Base-by-base conservation (phyloP, 177 flowering plant species). In the Viscum album region DNA sequence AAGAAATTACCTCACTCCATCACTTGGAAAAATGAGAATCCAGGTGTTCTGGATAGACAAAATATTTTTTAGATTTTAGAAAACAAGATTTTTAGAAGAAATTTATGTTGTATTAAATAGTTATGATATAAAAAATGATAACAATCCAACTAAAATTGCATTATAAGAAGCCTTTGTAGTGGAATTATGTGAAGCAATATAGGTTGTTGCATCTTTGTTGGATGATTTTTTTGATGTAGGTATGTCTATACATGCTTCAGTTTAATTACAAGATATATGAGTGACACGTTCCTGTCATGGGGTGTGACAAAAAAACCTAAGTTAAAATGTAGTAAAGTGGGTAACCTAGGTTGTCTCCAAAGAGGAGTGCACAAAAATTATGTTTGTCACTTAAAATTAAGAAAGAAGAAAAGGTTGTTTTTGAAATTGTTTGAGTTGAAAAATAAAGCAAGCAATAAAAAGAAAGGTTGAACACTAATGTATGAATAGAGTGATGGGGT, bases 131-230 rank as follows among this genome's bases (percentile, higher is more conserved):
- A 79, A 36, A 63, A 86, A 71, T 37, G 77, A 72, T 39, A 76
- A 73, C 68, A 69, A 70, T 47, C 69, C 77, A 15, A 47, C 78
- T 43, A 75, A 75, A 86, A 39, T 70, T 72, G 81, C 73, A 34
- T 90, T 91, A 41, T 97, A 95, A n/a, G 94, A 89, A 82, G 92
- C 93, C 23, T 86, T 87, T 85, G 92, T 96, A 16, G 35, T 39
- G 56, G 94, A 92, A n/a, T 76, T 88, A 80, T 84, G 74, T 68
- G 78, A 79, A 78, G 97, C 89, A 71, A 92, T 90, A 6, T 96
- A 86, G 65, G 86, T 85, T 77, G 79, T 87, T 81, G 84, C 87
- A 35, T 81, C 89, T 73, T 90, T 89, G 68, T 79, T 83, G 73
- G 68, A 77, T 74, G 88, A 88, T 74, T 77, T 56, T 31, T 36